Evolutionary conservation across 495 filamentous ascomycete genomes (phyloP).

Genomic region (Chaetomium tenue): DNA sequence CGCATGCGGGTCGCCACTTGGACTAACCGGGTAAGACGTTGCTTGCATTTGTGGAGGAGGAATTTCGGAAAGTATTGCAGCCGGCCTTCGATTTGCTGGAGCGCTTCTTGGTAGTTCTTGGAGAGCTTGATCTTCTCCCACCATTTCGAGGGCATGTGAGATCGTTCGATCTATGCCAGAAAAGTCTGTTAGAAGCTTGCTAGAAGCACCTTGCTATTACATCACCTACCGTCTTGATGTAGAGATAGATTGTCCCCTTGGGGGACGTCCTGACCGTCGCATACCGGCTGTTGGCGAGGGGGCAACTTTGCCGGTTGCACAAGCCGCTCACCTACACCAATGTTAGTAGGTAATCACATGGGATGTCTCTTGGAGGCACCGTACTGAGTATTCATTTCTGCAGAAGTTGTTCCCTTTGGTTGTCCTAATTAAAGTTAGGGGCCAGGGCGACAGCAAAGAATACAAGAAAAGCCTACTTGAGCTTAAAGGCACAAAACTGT

Average conservation of each 20-base stretch:
- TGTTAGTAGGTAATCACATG: neutral
- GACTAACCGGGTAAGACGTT: slow-evolving; percentile 87
- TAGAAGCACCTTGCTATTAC: neutral
- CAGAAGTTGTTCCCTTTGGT: slow-evolving; percentile 94
- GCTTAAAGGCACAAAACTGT: slow-evolving; percentile 94
- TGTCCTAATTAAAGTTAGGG: slow-evolving; percentile 54
- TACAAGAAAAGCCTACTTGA: slow-evolving; percentile 64
- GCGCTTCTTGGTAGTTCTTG: slow-evolving; percentile 81
- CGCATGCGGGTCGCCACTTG: slow-evolving; percentile 88
- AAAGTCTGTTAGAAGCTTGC: neutral
- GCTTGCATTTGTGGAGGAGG: slow-evolving; percentile 94
- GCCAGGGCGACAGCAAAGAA: slow-evolving; percentile 22
- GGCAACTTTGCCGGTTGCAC: slow-evolving; percentile 92
- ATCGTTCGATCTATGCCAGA: slow-evolving; percentile 58
- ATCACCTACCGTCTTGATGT: slow-evolving; percentile 80
- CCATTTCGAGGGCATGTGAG: slow-evolving; percentile 85
- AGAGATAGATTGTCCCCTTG: slow-evolving; percentile 82
- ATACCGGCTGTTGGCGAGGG: slow-evolving; percentile 92
- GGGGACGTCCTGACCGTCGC: slow-evolving; percentile 86
- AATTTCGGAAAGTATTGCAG: slow-evolving; percentile 97
- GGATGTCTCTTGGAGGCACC: neutral
- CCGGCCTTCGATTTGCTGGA: slow-evolving; percentile 78
- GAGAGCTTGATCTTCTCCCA: slow-evolving; percentile 95
- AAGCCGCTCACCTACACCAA: slow-evolving; percentile 64
- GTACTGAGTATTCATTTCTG: slow-evolving; percentile 69